A percentile compares a stretch with the other conserved stretches of the same genome.
phyloP scores from a whole-genome alignment of 208 protist species.

The Leishmania tarentolae region DNA sequence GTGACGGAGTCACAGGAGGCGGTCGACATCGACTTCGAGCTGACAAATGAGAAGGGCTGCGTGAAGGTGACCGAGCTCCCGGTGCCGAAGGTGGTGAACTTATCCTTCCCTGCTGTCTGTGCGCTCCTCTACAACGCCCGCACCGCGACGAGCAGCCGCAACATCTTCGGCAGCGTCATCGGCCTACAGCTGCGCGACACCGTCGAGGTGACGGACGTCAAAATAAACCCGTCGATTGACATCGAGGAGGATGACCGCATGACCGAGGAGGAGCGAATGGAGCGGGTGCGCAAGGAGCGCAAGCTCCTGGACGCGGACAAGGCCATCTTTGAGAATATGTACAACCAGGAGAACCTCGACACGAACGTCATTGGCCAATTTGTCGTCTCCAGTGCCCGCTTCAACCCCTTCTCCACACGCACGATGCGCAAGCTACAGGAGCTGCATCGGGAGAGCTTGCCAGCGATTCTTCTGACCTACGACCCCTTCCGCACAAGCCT shows the following conservation, averaged over 20 bases:
- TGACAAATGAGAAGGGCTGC: constrained; percentile 33
- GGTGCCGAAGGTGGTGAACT: constrained; percentile 34
- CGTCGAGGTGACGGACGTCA: constrained; percentile 59
- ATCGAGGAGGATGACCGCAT: constrained; percentile 40
- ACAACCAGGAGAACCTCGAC: constrained; percentile 58
- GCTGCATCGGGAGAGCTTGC: constrained; percentile 41
- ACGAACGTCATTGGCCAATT: constrained; percentile 67
- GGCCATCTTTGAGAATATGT: constrained; percentile 36
- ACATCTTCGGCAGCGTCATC: constrained; percentile 53
- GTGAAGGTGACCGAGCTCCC: constrained; percentile 28
- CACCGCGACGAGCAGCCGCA: constrained; percentile 35
- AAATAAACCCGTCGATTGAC: constrained; percentile 27
- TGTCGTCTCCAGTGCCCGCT: constrained; percentile 49
- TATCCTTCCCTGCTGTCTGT: constrained; percentile 61
- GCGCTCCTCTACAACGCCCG: constrained; percentile 47
- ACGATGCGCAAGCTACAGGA: constrained; percentile 50
- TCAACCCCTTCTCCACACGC: constrained; percentile 42
- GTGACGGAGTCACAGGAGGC: constrained; percentile 32
- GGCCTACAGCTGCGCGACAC: constrained; percentile 56
- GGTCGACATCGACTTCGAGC: constrained; percentile 39
- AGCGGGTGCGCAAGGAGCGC: constrained; percentile 19
- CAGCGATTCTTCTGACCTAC: constrained; percentile 69
- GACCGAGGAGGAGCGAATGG: constrained; percentile 12
- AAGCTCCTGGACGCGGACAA: constrained; percentile 28
- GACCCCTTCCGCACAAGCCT: constrained; percentile 68